Base-by-base conservation (phyloP, 2,329 filamentous ascomycete species). In the Acrodontium crateriforme region DNA sequence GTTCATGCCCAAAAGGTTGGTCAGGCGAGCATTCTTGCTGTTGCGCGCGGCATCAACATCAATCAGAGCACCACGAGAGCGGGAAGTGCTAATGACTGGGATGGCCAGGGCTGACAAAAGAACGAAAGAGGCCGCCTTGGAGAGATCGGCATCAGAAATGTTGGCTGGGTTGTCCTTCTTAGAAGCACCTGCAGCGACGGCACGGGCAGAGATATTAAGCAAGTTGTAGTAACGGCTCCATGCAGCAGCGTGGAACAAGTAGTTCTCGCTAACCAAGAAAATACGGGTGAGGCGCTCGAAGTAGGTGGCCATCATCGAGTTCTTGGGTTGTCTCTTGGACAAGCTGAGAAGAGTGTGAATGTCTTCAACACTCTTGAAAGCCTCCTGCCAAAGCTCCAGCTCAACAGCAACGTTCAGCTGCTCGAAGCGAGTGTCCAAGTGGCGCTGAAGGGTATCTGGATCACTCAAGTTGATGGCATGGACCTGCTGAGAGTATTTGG, bases 271-370 rank as follows among this genome's bases (percentile, higher is more conserved):
- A 42, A 95, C 89, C 38, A 98, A 73, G 70, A 98, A 98, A 56
- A 98, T 98, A 40, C 85, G 76, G 21, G 89, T 94, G 33, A 98
- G 75, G 65, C 95, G 95, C 69, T 98, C 89, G 60, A 95, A 98
- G 70, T 98, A 98, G 67, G 95, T 98, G 62, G 89, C 89, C 89
- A 98, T 98, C 89, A 98, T 95, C 53, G 94, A 69, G 56, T 94
- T 94, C 77, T 95, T 95, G 30, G 89, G 78, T 20, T 85, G 85
- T 31, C 89, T 81, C 72, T 95, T 95, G 77, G 87, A 95, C 45
- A 95, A 71, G 64, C 78, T 95, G 44, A 98, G 74, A 30, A 98
- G 73, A 28, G 85, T 95, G 64, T 98, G 89, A 45, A 95, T 95
- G 54, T 98, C 89, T 63, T 98, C 89, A 27, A 98, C 87, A 52